Conservation (phyloP, 2,329 filamentous ascomycete species). For the Erysiphe neolycopersici region DNA sequence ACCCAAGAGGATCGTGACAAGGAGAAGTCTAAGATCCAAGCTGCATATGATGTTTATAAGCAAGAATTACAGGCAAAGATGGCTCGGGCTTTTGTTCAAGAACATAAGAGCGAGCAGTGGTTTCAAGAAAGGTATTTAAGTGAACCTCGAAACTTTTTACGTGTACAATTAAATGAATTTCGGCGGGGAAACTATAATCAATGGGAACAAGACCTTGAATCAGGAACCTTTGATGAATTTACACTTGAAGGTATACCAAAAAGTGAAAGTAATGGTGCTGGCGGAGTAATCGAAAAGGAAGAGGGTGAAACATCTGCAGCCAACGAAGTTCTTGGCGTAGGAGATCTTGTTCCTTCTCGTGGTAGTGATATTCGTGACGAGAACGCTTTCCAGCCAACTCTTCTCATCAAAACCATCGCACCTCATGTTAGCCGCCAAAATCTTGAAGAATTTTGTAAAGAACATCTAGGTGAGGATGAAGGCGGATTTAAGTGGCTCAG, state of each 20-base stretch:
- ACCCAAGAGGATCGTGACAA: slow-evolving; percentile 48
- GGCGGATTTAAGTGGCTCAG: slow-evolving; percentile 92
- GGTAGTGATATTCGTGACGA: slow-evolving; percentile 78
- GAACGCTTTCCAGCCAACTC: slow-evolving; percentile 62
- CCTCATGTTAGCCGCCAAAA: slow-evolving; percentile 87
- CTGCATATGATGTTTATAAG: slow-evolving; percentile 38
- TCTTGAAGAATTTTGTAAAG: slow-evolving; percentile 79
- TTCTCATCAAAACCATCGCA: slow-evolving; percentile 94
- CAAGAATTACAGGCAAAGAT: slow-evolving; percentile 48
- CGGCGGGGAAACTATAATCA: slow-evolving; percentile 54
- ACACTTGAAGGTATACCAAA: slow-evolving; percentile 86
- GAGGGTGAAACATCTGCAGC: slow-evolving; percentile 80
- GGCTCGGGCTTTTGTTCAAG: slow-evolving; percentile 68
- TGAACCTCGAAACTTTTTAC: slow-evolving; percentile 51
- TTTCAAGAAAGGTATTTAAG: slow-evolving; percentile 86
- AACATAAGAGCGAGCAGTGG: slow-evolving; percentile 93
- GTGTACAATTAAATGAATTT: slow-evolving; percentile 50
- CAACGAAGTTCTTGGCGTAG: slow-evolving; percentile 77
- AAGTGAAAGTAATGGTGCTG: slow-evolving; percentile 66
- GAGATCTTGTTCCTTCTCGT: slow-evolving; percentile 61
- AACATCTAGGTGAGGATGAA: slow-evolving; percentile 71
- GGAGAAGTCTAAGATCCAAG: slow-evolving; percentile 54
- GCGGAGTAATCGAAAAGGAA: slow-evolving; percentile 73
- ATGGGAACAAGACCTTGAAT: slow-evolving; percentile 71
- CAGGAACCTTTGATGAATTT: slow-evolving; percentile 77